These are phyloP conservation scores for Agrostemma githago DNA, from an alignment of 148 eudicot genomes.

Conservation along the genomic window DNA sequence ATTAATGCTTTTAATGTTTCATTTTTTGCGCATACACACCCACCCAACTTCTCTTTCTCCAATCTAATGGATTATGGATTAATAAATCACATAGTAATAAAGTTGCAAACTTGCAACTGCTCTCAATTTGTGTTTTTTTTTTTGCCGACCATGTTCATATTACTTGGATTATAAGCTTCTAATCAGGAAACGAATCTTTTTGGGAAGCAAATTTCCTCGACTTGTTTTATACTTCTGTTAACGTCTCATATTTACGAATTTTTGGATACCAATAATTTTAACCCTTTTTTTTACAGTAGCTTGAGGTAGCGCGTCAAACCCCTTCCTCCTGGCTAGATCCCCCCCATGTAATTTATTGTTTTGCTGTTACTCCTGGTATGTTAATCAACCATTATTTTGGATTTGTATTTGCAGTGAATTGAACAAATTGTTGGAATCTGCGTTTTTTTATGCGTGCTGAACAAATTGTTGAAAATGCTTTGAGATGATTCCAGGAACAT, in stretches of 20 bases:
- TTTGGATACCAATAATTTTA: too few relatives aligned
- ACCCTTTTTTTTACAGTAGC: too few relatives aligned
- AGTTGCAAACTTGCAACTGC: neutral
- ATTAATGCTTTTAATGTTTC: neutral
- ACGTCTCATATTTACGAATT: too few relatives aligned
- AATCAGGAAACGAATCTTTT: neutral
- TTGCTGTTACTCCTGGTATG: neutral
- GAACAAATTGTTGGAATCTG: constrained; percentile 9
- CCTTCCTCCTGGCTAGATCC: too few relatives aligned
- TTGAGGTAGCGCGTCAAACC: too few relatives aligned
- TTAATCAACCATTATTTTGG: constrained; percentile 1
- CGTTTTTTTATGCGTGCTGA: neutral
- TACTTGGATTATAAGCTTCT: neutral
- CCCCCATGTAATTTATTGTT: neutral
- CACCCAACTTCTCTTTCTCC: constrained; percentile 4
- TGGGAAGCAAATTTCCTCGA: too few relatives aligned
- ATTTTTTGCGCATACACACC: neutral
- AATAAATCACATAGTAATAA: neutral
- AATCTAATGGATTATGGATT: neutral
- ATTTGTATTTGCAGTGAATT: constrained; percentile 22
- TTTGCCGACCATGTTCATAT: neutral
- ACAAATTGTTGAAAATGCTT: neutral
- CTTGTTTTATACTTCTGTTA: too few relatives aligned
- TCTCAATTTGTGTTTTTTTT: neutral
- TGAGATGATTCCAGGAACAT: constrained; percentile 3